These are phyloP conservation scores for Yamadazyma conglobata DNA, from an alignment of 1,139 yeast genomes.

Conservation along the genomic window DNA sequence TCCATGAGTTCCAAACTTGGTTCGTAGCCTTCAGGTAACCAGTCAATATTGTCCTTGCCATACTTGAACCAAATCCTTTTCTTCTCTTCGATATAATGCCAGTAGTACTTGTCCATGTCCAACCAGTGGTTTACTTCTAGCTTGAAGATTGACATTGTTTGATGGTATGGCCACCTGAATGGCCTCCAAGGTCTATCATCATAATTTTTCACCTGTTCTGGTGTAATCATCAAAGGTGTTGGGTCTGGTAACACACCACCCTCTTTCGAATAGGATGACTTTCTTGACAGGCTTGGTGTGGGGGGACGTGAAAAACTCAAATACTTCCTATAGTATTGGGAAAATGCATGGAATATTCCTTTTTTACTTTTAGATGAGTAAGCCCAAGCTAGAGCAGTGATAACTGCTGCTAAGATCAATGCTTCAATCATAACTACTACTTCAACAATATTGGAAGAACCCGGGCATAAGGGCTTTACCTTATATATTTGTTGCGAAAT, in stretches of 20 bases:
- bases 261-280: slow-evolving; percentile 10
- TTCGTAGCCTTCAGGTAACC: slow-evolving; percentile 66
- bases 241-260: slow-evolving; percentile 38
- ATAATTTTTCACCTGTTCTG: slow-evolving; percentile 60
- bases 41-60: slow-evolving; percentile 61
- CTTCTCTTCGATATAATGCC: slow-evolving; percentile 63
- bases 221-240: slow-evolving; percentile 60
- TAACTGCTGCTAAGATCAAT: too few species aligned
- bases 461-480: too few species aligned
- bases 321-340: slow-evolving; percentile 10
- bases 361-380: too few species aligned
- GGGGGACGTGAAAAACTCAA: slow-evolving; percentile 12
- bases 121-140: slow-evolving; percentile 73
- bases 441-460: too few species aligned
- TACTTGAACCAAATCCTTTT: slow-evolving; percentile 53
- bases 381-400: too few species aligned
- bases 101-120: slow-evolving; percentile 74
- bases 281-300: slow-evolving; percentile 14
- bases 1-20: slow-evolving; percentile 65
- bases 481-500: too few species aligned
- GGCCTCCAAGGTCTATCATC: slow-evolving; percentile 83
- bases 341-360: too few species aligned
- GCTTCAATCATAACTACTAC: too few species aligned
- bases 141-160: slow-evolving; percentile 71
- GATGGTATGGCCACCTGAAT: slow-evolving; percentile 77